Conservation (phyloP, 2,329 filamentous ascomycete genomes). For the Fusarium brevicatenulatum region DNA sequence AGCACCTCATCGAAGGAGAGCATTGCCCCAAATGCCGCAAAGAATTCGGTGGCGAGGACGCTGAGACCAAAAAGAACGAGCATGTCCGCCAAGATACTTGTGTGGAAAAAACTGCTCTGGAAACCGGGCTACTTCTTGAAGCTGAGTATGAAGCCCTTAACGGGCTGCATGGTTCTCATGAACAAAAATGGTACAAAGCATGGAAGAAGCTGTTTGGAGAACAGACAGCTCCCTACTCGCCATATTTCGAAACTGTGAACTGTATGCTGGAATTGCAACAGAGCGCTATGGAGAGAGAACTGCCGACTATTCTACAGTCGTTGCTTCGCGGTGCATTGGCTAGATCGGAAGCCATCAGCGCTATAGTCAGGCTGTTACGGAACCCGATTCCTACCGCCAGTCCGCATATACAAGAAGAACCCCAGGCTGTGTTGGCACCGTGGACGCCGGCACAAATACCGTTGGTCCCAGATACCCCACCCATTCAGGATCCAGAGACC, state of each 20-base stretch:
- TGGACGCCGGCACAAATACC: accelerated
- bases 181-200: neutral
- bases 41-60: accelerated
- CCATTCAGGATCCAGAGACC: accelerated
- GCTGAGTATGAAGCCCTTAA: accelerated
- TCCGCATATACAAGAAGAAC: accelerated
- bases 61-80: neutral
- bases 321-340: accelerated
- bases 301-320: neutral
- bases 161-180: accelerated
- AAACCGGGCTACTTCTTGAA: accelerated
- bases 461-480: accelerated
- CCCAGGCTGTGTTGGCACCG: neutral
- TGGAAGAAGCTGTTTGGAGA: neutral
- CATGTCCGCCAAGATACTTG: neutral
- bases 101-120: accelerated
- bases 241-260: accelerated
- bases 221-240: accelerated
- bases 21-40: neutral
- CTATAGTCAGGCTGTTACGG: neutral
- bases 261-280: neutral
- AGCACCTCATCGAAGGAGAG: accelerated
- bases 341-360: accelerated
- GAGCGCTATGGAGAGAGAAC: neutral
- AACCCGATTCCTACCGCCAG: accelerated